phyloP scores from a whole-genome alignment of 2,329 filamentous ascomycete genomes.

The Botryotinia globosa region DNA sequence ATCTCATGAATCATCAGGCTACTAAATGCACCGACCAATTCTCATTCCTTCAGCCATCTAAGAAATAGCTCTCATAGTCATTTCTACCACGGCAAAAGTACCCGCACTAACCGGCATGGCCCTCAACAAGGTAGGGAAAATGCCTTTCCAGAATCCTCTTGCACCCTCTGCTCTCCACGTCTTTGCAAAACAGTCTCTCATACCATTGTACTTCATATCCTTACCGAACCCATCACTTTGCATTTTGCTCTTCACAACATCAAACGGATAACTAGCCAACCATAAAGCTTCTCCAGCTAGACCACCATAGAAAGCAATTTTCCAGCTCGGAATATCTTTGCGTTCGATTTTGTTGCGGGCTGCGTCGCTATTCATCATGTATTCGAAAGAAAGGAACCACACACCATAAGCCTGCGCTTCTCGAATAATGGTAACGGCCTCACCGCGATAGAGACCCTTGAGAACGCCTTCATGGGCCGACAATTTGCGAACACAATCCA shows the following conservation, averaged over 20 bases:
- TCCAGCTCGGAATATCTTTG: slow-evolving; percentile 75
- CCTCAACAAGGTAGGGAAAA: slow-evolving; percentile 84
- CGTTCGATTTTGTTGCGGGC: slow-evolving; percentile 72
- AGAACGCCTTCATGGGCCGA: slow-evolving; percentile 64
- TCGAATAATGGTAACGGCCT: slow-evolving; percentile 78
- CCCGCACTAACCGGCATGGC: slow-evolving; percentile 97
- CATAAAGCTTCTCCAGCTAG: slow-evolving; percentile 91
- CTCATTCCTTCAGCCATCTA: slow-evolving; percentile 25
- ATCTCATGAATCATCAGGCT: not conserved
- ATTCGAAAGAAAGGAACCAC: slow-evolving; percentile 96
- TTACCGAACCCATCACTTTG: slow-evolving; percentile 88
- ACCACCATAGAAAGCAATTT: slow-evolving; percentile 89
- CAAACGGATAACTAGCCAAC: slow-evolving; percentile 90
- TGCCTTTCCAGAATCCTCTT: slow-evolving; percentile 90
- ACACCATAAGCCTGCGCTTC: slow-evolving; percentile 94
- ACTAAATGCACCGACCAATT: not conserved
- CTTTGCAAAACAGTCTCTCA: slow-evolving; percentile 86
- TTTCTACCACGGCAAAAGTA: slow-evolving; percentile 85
- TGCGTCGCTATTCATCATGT: slow-evolving; percentile 88
- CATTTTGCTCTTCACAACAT: slow-evolving; percentile 99
- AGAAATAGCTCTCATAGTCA: slow-evolving; percentile 61
- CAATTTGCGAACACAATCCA: slow-evolving; percentile 89
- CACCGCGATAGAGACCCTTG: slow-evolving; percentile 79
- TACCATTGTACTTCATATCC: slow-evolving; percentile 69
- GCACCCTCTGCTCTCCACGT: slow-evolving; percentile 74